Evolutionary conservation across 2,329 filamentous ascomycete species (phyloP), one percentile per base, ranked within the genome.

Genomic region (Falciphora oryzae): DNA sequence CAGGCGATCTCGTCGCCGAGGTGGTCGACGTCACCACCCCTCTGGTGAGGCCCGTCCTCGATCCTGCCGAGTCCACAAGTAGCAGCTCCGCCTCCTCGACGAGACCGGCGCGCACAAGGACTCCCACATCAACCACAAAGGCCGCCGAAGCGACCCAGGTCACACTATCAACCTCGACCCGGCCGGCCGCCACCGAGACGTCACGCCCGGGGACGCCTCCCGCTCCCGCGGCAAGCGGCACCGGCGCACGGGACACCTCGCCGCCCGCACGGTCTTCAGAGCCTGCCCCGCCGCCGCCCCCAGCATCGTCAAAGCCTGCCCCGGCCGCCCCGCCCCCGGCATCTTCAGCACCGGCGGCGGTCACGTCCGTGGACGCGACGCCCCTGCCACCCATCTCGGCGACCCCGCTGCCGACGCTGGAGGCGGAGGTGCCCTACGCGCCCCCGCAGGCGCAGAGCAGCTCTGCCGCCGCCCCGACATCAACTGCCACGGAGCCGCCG

Each of bases 401-500:
- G 38, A 28, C 61, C 22, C 61, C 61, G 28, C 14, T 62, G 5
- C 61, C 62, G 29, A 63, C 62, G 2, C 53, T 63, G 29, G 62
- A 63, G 31, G 27, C 62, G 29, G 31, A 32, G 22, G 31, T 27
- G 29, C 29, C 29, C 53, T 28, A n/a, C n/a, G 6, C 29, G 29
- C 53, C 31, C 13, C 27, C 61, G 4, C n/a, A 44, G 44, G 22
- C 38, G 1, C 11, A 27, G 57, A 27, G 4, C 44, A 56, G 16
- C 25, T 16, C 22, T 22, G 18, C 31, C 18, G 18, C 44, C 28
- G 28, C 14, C 18, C 22, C 22, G 28, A 27, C n/a, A 2, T 18
- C 44, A 44, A 44, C 11, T 7, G 7, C 11, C 16, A 10, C 13
- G 18, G 27, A 31, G 61, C 35, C 35, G 18, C 44, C 31, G 27